phyloP scores from a whole-genome alignment of 495 filamentous ascomycete genomes.

The Patellaria atrata region DNA sequence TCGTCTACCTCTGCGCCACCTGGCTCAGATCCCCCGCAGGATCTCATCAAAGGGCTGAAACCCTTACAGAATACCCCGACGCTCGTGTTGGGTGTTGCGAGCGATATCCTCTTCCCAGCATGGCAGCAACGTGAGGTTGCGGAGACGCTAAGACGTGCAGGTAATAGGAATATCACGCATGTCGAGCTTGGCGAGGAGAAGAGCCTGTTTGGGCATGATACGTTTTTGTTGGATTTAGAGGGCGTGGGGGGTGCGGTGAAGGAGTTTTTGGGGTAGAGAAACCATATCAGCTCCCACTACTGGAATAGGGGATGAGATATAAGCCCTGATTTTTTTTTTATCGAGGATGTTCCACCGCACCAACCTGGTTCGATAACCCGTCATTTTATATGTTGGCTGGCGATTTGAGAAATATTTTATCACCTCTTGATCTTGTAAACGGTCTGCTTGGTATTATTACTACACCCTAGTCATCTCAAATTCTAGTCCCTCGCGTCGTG shows the following conservation, averaged over 20 bases:
- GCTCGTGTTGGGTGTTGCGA: constrained; percentile 85
- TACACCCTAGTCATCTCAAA: too few species aligned
- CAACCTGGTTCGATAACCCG: too few species aligned
- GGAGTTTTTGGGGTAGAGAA: constrained; percentile 54
- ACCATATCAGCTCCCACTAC: too few species aligned
- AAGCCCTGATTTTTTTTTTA: too few species aligned
- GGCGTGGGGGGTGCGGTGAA: constrained; percentile 74
- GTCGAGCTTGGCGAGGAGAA: constrained; percentile 84
- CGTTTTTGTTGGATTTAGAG: constrained; percentile 84
- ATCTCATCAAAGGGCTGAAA: constrained; percentile 63
- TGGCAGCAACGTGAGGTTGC: constrained; percentile 98
- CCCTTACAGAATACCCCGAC: constrained; percentile 59
- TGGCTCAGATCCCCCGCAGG: constrained; percentile 42
- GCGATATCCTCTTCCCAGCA: constrained; percentile 92
- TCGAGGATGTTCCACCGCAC: too few species aligned
- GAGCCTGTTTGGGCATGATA: constrained; percentile 91
- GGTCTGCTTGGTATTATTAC: too few species aligned
- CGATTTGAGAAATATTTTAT: too few species aligned
- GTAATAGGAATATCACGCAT: constrained; percentile 70
- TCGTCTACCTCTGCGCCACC: constrained; percentile 6
- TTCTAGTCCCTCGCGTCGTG: too few species aligned
- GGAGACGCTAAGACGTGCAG: constrained; percentile 57
- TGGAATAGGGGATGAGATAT: too few species aligned
- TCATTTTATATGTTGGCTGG: too few species aligned
- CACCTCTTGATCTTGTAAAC: too few species aligned